A percentile compares a stretch with the other conserved stretches of the same genome.
Conservation (phyloP, 352 stramenopile species). For the Elongisporangium anandrum region DNA sequence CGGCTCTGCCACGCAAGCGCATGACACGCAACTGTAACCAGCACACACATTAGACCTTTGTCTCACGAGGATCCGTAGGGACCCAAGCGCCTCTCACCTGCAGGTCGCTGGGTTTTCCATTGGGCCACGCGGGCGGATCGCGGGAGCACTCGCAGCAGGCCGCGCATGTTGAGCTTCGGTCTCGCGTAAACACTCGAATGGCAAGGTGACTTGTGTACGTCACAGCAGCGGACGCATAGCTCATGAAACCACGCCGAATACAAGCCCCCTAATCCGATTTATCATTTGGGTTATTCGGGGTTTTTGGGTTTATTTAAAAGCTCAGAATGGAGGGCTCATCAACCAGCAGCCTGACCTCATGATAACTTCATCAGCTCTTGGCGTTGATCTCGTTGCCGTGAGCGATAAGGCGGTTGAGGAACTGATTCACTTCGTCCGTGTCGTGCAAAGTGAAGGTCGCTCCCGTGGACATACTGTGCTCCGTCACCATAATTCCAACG, state of each 20-base stretch:
- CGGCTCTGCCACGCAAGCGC: neutral
- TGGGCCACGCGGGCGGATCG: neutral
- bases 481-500: constrained; percentile 81
- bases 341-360: too few species aligned
- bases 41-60: too few species aligned
- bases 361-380: constrained; percentile 2
- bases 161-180: constrained; percentile 1
- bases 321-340: too few species aligned
- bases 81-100: neutral
- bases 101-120: neutral
- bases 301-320: neutral
- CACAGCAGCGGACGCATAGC: neutral
- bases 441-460: constrained; percentile 78
- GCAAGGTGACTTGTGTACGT: neutral
- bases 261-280: neutral
- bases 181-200: neutral
- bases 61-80: too few species aligned
- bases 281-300: neutral
- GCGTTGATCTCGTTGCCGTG: constrained; percentile 20
- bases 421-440: constrained; percentile 66
- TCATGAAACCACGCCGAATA: neutral
- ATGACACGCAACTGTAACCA: neutral
- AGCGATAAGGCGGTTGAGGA: constrained; percentile 64
- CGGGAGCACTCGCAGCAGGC: neutral
- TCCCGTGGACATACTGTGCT: constrained; percentile 60